Evolutionary conservation across 257 asterid genomes (phyloP), one percentile per base, ranked within the genome.

Genomic region (Solanum corneliomulleri): DNA sequence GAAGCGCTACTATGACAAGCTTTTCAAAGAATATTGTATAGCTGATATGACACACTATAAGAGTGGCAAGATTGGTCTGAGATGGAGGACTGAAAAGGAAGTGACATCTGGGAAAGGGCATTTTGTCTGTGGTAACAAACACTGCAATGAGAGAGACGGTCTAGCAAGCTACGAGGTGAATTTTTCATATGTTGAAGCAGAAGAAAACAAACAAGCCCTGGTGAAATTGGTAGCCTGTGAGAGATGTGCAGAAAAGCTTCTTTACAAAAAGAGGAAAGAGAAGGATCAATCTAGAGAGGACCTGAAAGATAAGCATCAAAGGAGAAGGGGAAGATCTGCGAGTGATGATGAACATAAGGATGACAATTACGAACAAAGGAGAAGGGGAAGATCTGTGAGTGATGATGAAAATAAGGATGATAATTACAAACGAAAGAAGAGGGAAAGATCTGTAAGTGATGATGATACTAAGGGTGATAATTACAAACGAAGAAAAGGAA

Each of bases 1-100:
- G 92, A 97, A 95, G 90, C 99, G 99, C 86, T 97, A 86, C 84
- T 86, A 74, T 86, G 98, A 95, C 91, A 97, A 97, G 96, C 98
- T 97, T 86, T 97, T 97, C 90, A 96, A 94, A 90, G 99, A 97
- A 94, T 97, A 97, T 86, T 97, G 99, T 92, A 92, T 97, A 91
- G 99, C 99, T 87, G 99, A 97, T 86, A 97, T 97, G 99, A 93
- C 98, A 4, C 98, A 92, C 12, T 97, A 95, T 95, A 97, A 94
- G 93, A 91, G 93, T 83, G 99, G 99, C 86, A 97, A 95, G 99
- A 93, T 97, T 96, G 99, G 99, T 87, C 95, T 97, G 88, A 94
- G 99, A 92, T 97, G 99, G 99, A 96, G 99, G 93, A 92, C 95
- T 11, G 98, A 95, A 88, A 97, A 96, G 93, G 99, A 97, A 94